Evolutionary conservation across 306 rosid species (phyloP).

Genomic region (Inga laurina): DNA sequence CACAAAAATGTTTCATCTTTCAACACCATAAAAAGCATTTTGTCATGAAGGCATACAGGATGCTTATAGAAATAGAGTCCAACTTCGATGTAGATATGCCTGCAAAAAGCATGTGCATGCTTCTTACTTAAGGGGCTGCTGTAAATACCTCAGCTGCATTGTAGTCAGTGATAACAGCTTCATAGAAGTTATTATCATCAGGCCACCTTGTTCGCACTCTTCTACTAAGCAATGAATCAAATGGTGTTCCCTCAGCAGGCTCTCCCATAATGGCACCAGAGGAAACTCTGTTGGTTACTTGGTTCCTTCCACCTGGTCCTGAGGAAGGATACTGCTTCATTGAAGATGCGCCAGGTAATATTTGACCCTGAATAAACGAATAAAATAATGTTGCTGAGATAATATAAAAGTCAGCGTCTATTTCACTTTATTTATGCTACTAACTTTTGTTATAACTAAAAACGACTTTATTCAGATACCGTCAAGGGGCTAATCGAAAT

Average conservation of each 20-base stretch:
- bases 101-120: neutral
- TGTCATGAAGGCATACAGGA: neutral
- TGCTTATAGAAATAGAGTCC: neutral
- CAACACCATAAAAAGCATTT: neutral
- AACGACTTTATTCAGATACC: neutral
- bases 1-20: neutral
- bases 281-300: conserved; percentile 61
- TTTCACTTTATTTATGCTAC: neutral
- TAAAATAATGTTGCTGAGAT: conserved; percentile 8
- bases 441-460: neutral
- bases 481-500: neutral
- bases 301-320: conserved; percentile 78
- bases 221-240: conserved; percentile 70
- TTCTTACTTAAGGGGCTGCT: neutral
- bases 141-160: conserved; percentile 65
- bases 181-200: conserved; percentile 91
- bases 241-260: conserved; percentile 61
- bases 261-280: conserved; percentile 56
- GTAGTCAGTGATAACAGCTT: conserved; percentile 77
- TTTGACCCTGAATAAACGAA: conserved; percentile 50
- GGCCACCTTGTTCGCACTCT: conserved; percentile 96
- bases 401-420: neutral
- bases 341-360: conserved; percentile 63
- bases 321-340: conserved; percentile 69
- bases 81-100: neutral